Conservation (phyloP, 768 basidiomycete genomes). For the Phaeotremella skinneri region DNA sequence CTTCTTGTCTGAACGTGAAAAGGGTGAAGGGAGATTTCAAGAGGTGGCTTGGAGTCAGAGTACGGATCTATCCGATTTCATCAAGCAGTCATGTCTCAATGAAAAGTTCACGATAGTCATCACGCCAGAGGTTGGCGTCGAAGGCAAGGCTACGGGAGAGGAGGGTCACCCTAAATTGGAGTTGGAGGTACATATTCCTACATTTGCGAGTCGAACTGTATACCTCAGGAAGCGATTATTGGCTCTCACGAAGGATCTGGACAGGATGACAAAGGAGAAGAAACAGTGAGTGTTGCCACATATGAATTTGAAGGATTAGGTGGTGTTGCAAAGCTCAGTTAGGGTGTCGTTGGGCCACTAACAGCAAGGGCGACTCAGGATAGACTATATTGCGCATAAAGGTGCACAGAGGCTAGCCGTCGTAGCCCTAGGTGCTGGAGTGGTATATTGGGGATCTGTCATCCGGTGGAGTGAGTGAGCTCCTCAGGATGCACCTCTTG, state of each 20-base stretch:
- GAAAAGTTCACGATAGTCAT: constrained; percentile 59
- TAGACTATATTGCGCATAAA: constrained; percentile 60
- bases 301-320: not conserved
- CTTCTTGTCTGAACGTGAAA: constrained; percentile 30
- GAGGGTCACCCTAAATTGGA: constrained; percentile 19
- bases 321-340: not conserved
- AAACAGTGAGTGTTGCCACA: constrained; percentile 51
- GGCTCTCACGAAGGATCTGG: constrained; percentile 55
- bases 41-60: constrained; percentile 62
- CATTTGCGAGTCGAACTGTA: constrained; percentile 63
- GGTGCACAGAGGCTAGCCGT: constrained; percentile 62
- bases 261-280: constrained; percentile 61
- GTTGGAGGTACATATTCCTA: constrained; percentile 62
- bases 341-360: not conserved
- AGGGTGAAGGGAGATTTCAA: constrained; percentile 34
- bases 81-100: constrained; percentile 61
- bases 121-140: constrained; percentile 25
- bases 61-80: constrained; percentile 67
- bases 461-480: constrained; percentile 61
- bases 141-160: constrained; percentile 14
- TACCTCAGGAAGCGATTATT: constrained; percentile 59
- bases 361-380: constrained; percentile 27
- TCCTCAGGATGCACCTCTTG: not conserved
- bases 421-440: constrained; percentile 61
- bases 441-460: constrained; percentile 65